Conservation (phyloP, 169 alveolate genomes). For the Cryptosporidium baileyi region DNA sequence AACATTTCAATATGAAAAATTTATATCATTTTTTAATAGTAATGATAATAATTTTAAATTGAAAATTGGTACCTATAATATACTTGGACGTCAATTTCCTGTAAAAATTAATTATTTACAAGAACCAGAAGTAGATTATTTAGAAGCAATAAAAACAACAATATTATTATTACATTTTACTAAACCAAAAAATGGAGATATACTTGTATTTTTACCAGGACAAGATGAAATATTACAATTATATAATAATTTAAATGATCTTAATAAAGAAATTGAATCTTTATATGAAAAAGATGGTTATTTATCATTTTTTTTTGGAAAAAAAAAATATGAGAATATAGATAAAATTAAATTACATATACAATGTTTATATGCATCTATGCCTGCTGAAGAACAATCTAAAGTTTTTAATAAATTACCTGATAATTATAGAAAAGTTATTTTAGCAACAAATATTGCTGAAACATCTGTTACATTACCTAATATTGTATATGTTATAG, state of each 20-base stretch:
- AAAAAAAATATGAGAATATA: constrained; percentile 58
- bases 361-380: constrained; percentile 79
- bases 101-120: constrained; percentile 81
- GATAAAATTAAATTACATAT: constrained; percentile 66
- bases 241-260: not conserved
- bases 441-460: constrained; percentile 93
- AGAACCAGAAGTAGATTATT: constrained; percentile 82
- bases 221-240: constrained; percentile 85
- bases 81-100: constrained; percentile 86
- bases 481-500: constrained; percentile 90
- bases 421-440: constrained; percentile 73
- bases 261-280: not conserved
- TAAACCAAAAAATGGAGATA: constrained; percentile 81
- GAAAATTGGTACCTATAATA: constrained; percentile 70
- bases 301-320: constrained; percentile 72
- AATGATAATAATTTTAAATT: not conserved
- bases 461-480: constrained; percentile 97
- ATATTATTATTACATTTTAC: constrained; percentile 79
- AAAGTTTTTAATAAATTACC: constrained; percentile 84
- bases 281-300: constrained; percentile 36
- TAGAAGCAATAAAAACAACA: constrained; percentile 78
- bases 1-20: constrained; percentile 85
- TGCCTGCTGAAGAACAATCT: constrained; percentile 83
- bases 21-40: constrained; percentile 80
- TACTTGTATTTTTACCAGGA: constrained; percentile 93